These are phyloP conservation scores for Yarrowia yakushimensis DNA, from an alignment of 805 yeast species.

Conservation along the genomic window DNA sequence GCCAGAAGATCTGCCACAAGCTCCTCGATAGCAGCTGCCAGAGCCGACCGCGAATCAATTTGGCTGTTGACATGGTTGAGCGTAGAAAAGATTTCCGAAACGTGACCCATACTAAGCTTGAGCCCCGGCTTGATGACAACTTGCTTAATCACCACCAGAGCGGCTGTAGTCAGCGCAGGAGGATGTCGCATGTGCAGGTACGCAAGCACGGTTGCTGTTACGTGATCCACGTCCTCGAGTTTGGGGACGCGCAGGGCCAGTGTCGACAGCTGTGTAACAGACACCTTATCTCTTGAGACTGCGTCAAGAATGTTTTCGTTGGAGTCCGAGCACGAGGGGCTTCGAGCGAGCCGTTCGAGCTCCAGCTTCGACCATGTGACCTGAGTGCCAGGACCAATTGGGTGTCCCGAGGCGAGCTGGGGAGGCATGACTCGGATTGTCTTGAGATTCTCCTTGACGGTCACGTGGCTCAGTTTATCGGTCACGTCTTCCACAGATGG, in stretches of 20 bases:
- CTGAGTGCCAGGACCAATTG: not conserved
- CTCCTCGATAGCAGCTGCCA: conserved; percentile 15
- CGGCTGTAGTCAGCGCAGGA: not conserved
- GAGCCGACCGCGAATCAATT: not conserved
- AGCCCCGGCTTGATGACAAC: not conserved
- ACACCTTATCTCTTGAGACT: not conserved
- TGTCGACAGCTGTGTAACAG: not conserved
- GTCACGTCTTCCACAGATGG: not conserved
- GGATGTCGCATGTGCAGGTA: not conserved
- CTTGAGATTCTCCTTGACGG: not conserved
- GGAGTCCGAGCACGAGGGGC: not conserved
- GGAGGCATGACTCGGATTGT: not conserved
- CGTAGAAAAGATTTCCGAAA: not conserved
- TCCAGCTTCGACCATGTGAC: conserved; percentile 14
- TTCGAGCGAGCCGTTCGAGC: not conserved
- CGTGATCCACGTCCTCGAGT: not conserved
- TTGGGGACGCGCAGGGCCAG: not conserved
- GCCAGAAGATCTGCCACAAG: not conserved
- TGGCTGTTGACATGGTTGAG: not conserved
- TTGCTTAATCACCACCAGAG: not conserved
- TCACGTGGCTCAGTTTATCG: not conserved
- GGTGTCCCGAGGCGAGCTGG: not conserved
- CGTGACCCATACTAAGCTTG: not conserved
- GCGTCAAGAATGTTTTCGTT: not conserved
- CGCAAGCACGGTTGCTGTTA: not conserved